Conservation (phyloP, 192 early-diverging fungal species). For the Dissophora ornata region DNA sequence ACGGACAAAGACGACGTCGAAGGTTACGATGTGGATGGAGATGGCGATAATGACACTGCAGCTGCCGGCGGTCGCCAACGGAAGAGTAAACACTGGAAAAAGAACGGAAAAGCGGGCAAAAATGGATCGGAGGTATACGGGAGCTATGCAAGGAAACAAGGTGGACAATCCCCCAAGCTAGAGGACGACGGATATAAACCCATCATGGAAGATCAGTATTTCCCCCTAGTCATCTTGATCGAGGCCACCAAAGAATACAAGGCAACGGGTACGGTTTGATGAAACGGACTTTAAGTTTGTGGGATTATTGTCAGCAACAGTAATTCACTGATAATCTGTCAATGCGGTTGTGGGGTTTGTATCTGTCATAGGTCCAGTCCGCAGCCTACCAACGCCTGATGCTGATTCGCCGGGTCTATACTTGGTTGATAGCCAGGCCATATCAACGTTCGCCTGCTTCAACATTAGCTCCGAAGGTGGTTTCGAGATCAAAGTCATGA, state of each 20-base stretch:
- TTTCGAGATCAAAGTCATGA: conserved; percentile 54
- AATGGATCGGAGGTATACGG: neutral
- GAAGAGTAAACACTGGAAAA: conserved; percentile 16
- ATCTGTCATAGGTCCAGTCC: conserved; percentile 19
- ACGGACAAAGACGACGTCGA: neutral
- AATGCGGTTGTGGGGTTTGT: no score
- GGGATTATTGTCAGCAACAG: no score
- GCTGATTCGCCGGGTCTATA: conserved; percentile 39
- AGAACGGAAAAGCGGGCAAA: conserved; percentile 7
- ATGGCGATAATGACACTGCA: conserved; percentile 5
- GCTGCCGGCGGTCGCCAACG: neutral
- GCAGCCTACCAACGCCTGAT: conserved; percentile 37
- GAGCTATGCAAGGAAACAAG: conserved; percentile 1
- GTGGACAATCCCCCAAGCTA: neutral
- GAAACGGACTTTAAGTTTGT: no score
- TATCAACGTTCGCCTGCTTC: conserved; percentile 53
- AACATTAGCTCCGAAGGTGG: conserved; percentile 52
- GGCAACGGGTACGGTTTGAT: conserved; percentile 9
- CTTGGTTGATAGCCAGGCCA: conserved; percentile 44
- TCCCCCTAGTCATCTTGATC: conserved; percentile 44
- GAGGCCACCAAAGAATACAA: conserved; percentile 42
- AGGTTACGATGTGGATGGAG: neutral
- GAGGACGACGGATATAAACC: conserved; percentile 27
- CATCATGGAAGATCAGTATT: conserved; percentile 55
- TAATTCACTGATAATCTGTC: no score